Percentiles rank a stretch among this genome's conserved stretches.
phyloP scores from a whole-genome alignment of 2,329 filamentous ascomycete species.

The Capronia americana region DNA sequence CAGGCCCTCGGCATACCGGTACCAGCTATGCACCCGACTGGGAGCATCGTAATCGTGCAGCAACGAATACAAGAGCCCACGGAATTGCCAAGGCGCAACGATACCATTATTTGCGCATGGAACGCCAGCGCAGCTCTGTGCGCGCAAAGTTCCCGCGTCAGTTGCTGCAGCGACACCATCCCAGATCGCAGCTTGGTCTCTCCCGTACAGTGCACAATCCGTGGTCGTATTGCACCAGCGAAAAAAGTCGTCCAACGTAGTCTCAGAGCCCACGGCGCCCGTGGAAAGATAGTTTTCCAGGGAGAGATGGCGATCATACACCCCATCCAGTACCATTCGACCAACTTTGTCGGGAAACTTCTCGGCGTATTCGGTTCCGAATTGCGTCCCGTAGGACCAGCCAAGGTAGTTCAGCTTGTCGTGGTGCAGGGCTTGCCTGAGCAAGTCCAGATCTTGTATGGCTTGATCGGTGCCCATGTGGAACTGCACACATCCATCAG shows the following conservation, averaged over 20 bases:
- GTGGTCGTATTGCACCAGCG: constrained; percentile 21
- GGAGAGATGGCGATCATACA: constrained; percentile 50
- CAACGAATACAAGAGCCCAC: neutral
- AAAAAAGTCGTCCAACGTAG: constrained; percentile 12
- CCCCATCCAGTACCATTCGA: constrained; percentile 54
- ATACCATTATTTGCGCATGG: neutral
- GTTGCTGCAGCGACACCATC: neutral
- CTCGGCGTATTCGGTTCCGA: constrained; percentile 54
- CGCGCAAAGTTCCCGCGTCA: neutral
- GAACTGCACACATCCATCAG: constrained; percentile 31
- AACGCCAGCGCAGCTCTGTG: neutral
- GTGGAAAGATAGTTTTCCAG: constrained; percentile 39
- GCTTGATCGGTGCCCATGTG: constrained; percentile 51
- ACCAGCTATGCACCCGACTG: neutral
- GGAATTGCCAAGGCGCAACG: neutral
- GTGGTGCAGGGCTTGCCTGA: constrained; percentile 45
- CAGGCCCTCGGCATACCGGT: neutral
- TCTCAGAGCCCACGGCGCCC: constrained; percentile 2
- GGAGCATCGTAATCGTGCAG: neutral
- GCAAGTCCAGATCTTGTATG: constrained; percentile 46
- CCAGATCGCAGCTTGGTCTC: constrained; percentile 2
- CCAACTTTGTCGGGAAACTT: constrained; percentile 53
- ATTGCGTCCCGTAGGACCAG: constrained; percentile 54
- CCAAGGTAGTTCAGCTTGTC: constrained; percentile 51
- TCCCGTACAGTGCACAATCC: constrained; percentile 14